phyloP scores from a whole-genome alignment of 164 flowering plant genomes.

The Kingdonia uniflora region DNA sequence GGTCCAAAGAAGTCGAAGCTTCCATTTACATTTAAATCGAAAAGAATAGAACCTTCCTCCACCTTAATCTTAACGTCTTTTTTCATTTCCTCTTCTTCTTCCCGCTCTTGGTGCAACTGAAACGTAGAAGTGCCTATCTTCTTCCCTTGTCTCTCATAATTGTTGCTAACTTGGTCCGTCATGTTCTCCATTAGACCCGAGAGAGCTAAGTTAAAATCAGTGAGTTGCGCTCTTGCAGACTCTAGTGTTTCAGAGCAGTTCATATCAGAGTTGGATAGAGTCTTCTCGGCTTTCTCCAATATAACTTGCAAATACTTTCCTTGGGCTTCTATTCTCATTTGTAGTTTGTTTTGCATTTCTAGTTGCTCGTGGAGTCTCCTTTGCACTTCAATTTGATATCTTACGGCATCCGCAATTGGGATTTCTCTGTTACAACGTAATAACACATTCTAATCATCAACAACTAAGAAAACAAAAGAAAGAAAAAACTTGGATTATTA shows the following conservation, averaged over 20 bases:
- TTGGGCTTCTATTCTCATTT: conserved; percentile 89
- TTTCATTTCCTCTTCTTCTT: conserved; percentile 11
- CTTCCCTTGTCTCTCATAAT: conserved; percentile 3
- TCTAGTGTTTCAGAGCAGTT: conserved; percentile 26
- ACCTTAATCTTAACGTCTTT: conserved; percentile 22
- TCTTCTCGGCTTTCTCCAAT: conserved; percentile 66
- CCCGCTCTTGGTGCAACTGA: conserved; percentile 17
- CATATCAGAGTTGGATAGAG: conserved; percentile 26
- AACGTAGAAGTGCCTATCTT: conserved; percentile 15
- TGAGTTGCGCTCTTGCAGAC: conserved; percentile 35
- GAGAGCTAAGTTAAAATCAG: conserved; percentile 51
- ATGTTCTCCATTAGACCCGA: conserved; percentile 38
- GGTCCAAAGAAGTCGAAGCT: conserved; percentile 31
- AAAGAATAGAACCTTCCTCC: conserved; percentile 24
- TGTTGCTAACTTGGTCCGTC: conserved; percentile 9
- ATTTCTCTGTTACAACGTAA: conserved; percentile 32
- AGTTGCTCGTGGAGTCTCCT: conserved; percentile 59
- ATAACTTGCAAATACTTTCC: conserved; percentile 80
- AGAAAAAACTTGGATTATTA: background rate
- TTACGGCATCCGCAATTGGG: conserved; percentile 41
- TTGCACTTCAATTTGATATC: conserved; percentile 58
- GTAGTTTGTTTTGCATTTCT: conserved; percentile 73
- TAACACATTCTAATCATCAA: background rate
- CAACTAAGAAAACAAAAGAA: background rate
- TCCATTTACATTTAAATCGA: conserved; percentile 45